These are phyloP conservation scores for Lomentospora prolificans DNA, from an alignment of 2,329 filamentous ascomycete species.

Conservation along the genomic window DNA sequence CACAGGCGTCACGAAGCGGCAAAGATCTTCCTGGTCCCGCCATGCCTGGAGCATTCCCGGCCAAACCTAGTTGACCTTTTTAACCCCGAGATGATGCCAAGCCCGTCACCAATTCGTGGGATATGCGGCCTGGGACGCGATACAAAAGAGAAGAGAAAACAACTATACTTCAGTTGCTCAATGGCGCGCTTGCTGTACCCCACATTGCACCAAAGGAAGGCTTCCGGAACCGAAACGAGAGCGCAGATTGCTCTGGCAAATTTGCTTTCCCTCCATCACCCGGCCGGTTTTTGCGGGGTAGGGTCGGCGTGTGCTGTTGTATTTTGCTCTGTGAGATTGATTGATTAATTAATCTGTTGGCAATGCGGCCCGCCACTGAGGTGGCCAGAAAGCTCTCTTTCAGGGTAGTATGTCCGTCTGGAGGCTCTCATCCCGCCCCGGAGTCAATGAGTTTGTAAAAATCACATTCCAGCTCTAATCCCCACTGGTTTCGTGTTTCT, in stretches of 20 bases:
- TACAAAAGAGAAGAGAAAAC: background rate
- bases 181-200: background rate
- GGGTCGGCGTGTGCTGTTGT: background rate
- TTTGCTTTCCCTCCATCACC: background rate
- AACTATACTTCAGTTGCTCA: background rate
- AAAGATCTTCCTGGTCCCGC: background rate
- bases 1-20: background rate
- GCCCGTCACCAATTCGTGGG: background rate
- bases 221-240: background rate
- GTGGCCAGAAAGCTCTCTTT: background rate
- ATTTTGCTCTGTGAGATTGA: background rate
- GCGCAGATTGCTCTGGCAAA: background rate
- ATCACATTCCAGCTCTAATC: background rate
- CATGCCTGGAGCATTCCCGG: background rate
- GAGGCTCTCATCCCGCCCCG: background rate
- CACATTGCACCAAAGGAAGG: background rate
- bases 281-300: background rate
- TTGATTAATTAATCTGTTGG: conserved; percentile 4
- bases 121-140: too few relatives aligned
- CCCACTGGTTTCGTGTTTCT: background rate
- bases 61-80: background rate
- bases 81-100: background rate
- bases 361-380: background rate
- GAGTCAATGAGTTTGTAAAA: background rate
- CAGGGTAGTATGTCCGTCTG: background rate